phyloP scores from a whole-genome alignment of 768 basidiomycete genomes.

The Pulveroboletus sp. region DNA sequence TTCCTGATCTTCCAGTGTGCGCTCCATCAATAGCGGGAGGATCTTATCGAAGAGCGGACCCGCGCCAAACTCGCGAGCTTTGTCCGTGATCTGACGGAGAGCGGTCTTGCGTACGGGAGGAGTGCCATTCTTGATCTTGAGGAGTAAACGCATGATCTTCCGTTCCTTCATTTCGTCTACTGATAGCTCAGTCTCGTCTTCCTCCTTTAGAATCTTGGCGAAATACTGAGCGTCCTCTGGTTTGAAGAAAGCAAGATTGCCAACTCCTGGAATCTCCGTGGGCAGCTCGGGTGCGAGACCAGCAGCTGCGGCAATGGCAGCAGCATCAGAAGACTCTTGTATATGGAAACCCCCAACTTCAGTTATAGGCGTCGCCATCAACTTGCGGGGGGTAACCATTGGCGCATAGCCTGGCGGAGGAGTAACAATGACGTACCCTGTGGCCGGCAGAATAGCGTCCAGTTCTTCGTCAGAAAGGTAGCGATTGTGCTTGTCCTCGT shows the following conservation, averaged over 20 bases:
- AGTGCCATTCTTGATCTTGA: constrained; percentile 99
- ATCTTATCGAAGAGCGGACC: constrained; percentile 99
- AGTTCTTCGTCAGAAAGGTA: constrained; percentile 95
- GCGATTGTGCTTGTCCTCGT: constrained; percentile 95
- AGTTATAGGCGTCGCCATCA: constrained; percentile 52
- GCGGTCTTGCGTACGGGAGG: constrained; percentile 98
- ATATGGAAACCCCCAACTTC: constrained; percentile 89
- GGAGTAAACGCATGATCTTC: constrained; percentile 95
- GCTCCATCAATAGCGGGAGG: constrained; percentile 95
- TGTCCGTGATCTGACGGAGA: constrained; percentile 96
- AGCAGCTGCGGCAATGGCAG: constrained; percentile 82
- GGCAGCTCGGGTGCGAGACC: constrained; percentile 91
- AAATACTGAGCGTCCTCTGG: constrained; percentile 98
- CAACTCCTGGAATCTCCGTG: constrained; percentile 97
- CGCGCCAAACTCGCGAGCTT: constrained; percentile 96
- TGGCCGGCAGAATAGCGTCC: constrained; percentile 78
- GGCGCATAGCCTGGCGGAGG: constrained; percentile 94
- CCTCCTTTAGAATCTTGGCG: constrained; percentile 91
- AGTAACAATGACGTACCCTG: constrained; percentile 88
- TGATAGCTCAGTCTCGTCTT: constrained; percentile 87
- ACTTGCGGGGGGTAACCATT: constrained; percentile 58
- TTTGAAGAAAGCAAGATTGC: constrained; percentile 96
- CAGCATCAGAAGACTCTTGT: constrained; percentile 90
- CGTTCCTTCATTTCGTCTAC: constrained; percentile 99
- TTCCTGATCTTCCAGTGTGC: constrained; percentile 96